Percentiles rank a stretch among this genome's conserved stretches.
These are phyloP conservation scores for Microthyrium microscopicum DNA, from an alignment of 2,329 filamentous ascomycete genomes.

Conservation along the genomic window DNA sequence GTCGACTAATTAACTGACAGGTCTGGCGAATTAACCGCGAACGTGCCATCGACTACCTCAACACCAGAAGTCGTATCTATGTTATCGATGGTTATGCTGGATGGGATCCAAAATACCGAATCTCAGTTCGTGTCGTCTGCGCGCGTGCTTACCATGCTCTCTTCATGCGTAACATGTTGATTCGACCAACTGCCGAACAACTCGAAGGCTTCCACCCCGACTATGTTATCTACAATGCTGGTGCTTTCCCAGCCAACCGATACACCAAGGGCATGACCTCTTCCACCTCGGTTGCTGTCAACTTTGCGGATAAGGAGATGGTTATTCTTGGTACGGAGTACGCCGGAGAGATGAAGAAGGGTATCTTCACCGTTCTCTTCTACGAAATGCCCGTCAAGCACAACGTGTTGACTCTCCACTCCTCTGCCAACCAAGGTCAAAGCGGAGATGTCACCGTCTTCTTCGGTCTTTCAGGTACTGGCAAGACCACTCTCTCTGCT, in stretches of 20 bases:
- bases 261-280: constrained; percentile 98
- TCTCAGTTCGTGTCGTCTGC: constrained; percentile 94
- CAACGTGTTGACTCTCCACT: constrained; percentile 96
- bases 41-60: constrained; percentile 96
- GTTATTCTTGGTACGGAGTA: constrained; percentile 99
- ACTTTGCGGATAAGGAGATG: constrained; percentile 99
- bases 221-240: constrained; percentile 99
- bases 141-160: constrained; percentile 97
- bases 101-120: constrained; percentile 97
- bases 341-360: constrained; percentile 95
- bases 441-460: constrained; percentile 94
- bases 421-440: constrained; percentile 92
- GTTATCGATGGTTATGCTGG: constrained; percentile 94
- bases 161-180: constrained; percentile 99
- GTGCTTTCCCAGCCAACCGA: constrained; percentile 94
- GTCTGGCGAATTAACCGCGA: constrained; percentile 99
- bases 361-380: constrained; percentile 96
- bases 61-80: constrained; percentile 97
- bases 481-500: constrained; percentile 95
- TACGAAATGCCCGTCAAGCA: constrained; percentile 99
- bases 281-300: constrained; percentile 92
- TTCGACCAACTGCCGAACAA: constrained; percentile 79
- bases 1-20: constrained; percentile 37
- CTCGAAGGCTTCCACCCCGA: constrained; percentile 96
- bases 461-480: constrained; percentile 96